Conservation (phyloP, 768 basidiomycete species). For the Termitomyces sp. region DNA sequence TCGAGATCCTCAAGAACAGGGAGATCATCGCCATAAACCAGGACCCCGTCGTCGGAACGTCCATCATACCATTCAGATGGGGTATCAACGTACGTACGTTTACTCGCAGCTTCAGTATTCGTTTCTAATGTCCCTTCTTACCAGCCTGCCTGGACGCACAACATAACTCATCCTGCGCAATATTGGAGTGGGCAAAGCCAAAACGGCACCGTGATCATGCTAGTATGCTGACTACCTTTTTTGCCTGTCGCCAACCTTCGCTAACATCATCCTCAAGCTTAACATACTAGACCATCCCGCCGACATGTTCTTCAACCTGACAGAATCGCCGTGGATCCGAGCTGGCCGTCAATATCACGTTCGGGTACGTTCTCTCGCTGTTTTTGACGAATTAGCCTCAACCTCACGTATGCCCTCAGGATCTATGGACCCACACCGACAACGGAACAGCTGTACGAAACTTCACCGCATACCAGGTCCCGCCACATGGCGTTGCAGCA, state of each 20-base stretch:
- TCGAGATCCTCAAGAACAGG: conserved; percentile 58
- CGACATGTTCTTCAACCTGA: conserved; percentile 56
- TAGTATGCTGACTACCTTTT: conserved; percentile 37
- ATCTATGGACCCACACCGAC: conserved; percentile 72
- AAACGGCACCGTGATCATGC: conserved; percentile 65
- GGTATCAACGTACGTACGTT: conserved; percentile 51
- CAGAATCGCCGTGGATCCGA: conserved; percentile 66
- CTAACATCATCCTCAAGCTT: conserved; percentile 35
- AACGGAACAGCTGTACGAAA: conserved; percentile 68
- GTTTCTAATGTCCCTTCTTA: background rate
- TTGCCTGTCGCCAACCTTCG: too few species aligned
- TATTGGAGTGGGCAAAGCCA: conserved; percentile 65
- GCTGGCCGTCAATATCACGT: conserved; percentile 63
- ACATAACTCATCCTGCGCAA: conserved; percentile 53
- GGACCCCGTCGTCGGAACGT: conserved; percentile 60
- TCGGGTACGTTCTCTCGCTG: conserved; percentile 37
- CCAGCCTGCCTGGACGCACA: conserved; percentile 39
- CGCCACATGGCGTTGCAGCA: conserved; percentile 69
- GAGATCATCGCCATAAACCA: conserved; percentile 73
- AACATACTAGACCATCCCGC: conserved; percentile 55
- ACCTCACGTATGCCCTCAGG: conserved; percentile 35
- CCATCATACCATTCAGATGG: conserved; percentile 68
- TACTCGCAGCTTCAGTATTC: background rate
- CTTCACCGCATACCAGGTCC: conserved; percentile 52
- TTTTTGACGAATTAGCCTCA: background rate